A percentile compares a stretch with the other conserved stretches of the same genome.
phyloP scores from a whole-genome alignment of 2,329 filamentous ascomycete genomes.

The Alternaria rosae region DNA sequence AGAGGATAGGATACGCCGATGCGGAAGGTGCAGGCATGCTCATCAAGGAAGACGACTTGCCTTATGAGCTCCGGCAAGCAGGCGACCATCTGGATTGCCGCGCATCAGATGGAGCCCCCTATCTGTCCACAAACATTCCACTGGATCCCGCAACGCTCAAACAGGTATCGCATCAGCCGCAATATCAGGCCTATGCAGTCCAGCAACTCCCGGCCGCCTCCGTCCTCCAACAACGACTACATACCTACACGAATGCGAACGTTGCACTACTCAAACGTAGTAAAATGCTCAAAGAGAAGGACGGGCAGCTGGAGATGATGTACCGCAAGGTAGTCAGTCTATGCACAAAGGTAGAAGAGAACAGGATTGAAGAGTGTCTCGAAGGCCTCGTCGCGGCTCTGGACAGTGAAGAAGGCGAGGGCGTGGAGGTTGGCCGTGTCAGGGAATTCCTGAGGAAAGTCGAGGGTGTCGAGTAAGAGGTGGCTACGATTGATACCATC shows the following conservation, averaged over 20 bases:
- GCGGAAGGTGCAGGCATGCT: slow-evolving; percentile 43
- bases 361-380: slow-evolving; percentile 79
- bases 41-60: slow-evolving; percentile 38
- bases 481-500: background rate
- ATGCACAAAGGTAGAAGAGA: slow-evolving; percentile 81
- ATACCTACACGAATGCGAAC: slow-evolving; percentile 75
- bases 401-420: slow-evolving; percentile 78
- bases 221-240: slow-evolving; percentile 69
- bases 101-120: slow-evolving; percentile 39
- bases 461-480: slow-evolving; percentile 62
- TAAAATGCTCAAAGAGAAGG: slow-evolving; percentile 75
- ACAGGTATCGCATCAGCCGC: slow-evolving; percentile 40
- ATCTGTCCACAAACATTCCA: slow-evolving; percentile 38
- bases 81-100: slow-evolving; percentile 38
- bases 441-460: slow-evolving; percentile 81
- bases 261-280: slow-evolving; percentile 72
- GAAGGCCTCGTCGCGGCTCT: slow-evolving; percentile 84
- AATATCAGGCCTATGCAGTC: slow-evolving; percentile 17
- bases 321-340: slow-evolving; percentile 88
- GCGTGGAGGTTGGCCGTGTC: slow-evolving; percentile 76
- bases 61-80: slow-evolving; percentile 37
- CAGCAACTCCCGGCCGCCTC: slow-evolving; percentile 30
- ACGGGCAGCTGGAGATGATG: slow-evolving; percentile 83
- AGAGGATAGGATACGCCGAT: slow-evolving; percentile 58
- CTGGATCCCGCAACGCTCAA: slow-evolving; percentile 26